Base-by-base conservation (phyloP, 2,329 filamentous ascomycete species). In the Pezicula radicicola region DNA sequence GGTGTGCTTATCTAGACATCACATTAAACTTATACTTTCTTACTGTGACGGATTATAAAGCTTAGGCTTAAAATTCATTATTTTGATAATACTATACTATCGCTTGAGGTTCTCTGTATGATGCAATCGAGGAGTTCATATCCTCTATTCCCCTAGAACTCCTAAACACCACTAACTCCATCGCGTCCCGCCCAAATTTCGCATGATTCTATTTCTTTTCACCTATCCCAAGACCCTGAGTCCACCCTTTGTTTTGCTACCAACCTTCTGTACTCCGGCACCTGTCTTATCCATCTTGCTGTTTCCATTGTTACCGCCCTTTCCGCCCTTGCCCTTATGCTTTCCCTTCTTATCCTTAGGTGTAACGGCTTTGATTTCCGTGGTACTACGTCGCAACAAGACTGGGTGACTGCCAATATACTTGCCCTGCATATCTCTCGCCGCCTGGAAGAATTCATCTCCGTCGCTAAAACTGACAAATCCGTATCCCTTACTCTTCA, bases 351-450 rank as follows among this genome's bases (percentile, higher is more conserved):
- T 81, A 52, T 88, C 86, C 64, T 83, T 84, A 60, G 83, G 79
- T n/a, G 78, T 79, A 12, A 85, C 78, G 4, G 91, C 83, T 67
- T 89, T 91, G 70, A 99, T 91, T 70, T 97, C 92, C 6, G 93
- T 96, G 60, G 87, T 96, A 59, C 89, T 91, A 69, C 94, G 89
- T 70, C 89, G 86, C 60, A 97, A 81, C 25, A 89, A 76, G 27
- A 97, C 89, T 0, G 94, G 94, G 70, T 97, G 94, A 68, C 91
- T 97, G 64, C 96, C 93, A 67, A 99, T 97, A 72, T 99, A 99
- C 74, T 99, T 97, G 62, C 92, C 92, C 65, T 97, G 89, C 94
- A 97, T 97, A 74, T 97, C 93, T 73, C 94, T 91, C 63, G 91
- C 93, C 2, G 94, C 93, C 64, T 90, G 84, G 77, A 99, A 97